A percentile compares a stretch with the other conserved stretches of the same genome.
Conservation (phyloP, 2,329 filamentous ascomycete species). For the Alternaria viburni region DNA sequence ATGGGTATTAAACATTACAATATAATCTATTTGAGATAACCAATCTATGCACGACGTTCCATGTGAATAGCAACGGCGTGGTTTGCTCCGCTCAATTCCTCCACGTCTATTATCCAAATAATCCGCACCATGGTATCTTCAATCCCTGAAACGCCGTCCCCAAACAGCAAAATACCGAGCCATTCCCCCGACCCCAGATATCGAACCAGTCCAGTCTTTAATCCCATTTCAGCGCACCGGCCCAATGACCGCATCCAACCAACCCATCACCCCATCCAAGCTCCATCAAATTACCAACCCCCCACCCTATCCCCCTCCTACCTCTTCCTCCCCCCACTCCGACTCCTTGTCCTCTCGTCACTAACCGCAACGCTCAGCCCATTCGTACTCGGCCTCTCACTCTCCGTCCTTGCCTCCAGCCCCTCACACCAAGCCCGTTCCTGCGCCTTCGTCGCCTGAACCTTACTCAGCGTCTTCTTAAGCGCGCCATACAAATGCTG, state of each 20-base stretch:
- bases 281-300: background rate
- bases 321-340: background rate
- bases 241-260: background rate
- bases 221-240: background rate
- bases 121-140: background rate
- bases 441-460: conserved; percentile 38
- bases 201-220: too few species aligned
- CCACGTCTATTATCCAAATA: background rate
- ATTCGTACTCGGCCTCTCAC: background rate
- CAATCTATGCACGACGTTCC: too few species aligned
- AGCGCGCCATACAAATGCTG: conserved; percentile 43
- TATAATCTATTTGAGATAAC: too few species aligned
- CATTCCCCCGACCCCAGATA: background rate
- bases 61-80: too few species aligned
- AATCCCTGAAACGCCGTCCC: background rate
- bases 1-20: too few species aligned
- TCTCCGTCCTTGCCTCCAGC: background rate
- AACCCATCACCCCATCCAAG: background rate
- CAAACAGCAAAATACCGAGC: background rate
- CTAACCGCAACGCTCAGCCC: background rate
- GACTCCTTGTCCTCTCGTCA: background rate
- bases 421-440: conserved; percentile 31
- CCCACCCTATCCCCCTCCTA: background rate
- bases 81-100: too few species aligned
- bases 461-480: conserved; percentile 43